A percentile compares a stretch with the other conserved stretches of the same genome.
These are phyloP conservation scores for Xylaria intraflava DNA, from an alignment of 495 filamentous ascomycete genomes.

Conservation along the genomic window DNA sequence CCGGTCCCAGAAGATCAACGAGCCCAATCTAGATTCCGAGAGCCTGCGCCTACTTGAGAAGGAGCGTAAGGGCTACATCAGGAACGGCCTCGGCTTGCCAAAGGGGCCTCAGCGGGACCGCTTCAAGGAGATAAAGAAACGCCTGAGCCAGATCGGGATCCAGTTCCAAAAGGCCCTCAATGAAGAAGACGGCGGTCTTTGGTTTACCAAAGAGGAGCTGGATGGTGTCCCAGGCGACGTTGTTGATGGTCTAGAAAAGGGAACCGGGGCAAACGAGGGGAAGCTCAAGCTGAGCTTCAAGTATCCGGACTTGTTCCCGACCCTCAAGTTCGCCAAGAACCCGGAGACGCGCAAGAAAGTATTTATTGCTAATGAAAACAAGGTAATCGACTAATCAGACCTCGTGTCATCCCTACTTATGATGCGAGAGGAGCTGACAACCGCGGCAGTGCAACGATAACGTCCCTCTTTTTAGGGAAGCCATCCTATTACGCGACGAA, in stretches of 20 bases:
- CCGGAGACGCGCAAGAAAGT: constrained; percentile 47
- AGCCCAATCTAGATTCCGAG: constrained; percentile 41
- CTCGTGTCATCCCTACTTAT: background rate
- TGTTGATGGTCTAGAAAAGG: constrained; percentile 56
- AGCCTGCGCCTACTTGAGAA: constrained; percentile 49
- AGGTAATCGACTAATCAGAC: constrained; percentile 27
- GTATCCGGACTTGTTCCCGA: constrained; percentile 56
- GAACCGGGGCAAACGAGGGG: constrained; percentile 60
- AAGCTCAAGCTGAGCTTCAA: constrained; percentile 55
- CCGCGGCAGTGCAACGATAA: constrained; percentile 65
- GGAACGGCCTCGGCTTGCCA: constrained; percentile 50
- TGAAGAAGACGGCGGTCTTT: constrained; percentile 54
- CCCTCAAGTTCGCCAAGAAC: constrained; percentile 52
- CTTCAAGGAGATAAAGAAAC: constrained; percentile 61
- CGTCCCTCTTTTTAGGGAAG: constrained; percentile 75
- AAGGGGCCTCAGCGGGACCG: constrained; percentile 49
- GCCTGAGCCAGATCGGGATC: constrained; percentile 50
- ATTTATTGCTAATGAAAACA: constrained; percentile 55
- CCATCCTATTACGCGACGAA: constrained; percentile 84
- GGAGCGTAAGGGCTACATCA: constrained; percentile 51
- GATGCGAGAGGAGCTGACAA: background rate
- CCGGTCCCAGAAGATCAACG: constrained; percentile 35
- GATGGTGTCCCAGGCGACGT: constrained; percentile 54
- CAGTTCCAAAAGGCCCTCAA: constrained; percentile 56
- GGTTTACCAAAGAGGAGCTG: constrained; percentile 54